A percentile compares a stretch with the other conserved stretches of the same genome.
Conservation (phyloP, 2,329 filamentous ascomycete species). For the Trichoderma polysporum region DNA sequence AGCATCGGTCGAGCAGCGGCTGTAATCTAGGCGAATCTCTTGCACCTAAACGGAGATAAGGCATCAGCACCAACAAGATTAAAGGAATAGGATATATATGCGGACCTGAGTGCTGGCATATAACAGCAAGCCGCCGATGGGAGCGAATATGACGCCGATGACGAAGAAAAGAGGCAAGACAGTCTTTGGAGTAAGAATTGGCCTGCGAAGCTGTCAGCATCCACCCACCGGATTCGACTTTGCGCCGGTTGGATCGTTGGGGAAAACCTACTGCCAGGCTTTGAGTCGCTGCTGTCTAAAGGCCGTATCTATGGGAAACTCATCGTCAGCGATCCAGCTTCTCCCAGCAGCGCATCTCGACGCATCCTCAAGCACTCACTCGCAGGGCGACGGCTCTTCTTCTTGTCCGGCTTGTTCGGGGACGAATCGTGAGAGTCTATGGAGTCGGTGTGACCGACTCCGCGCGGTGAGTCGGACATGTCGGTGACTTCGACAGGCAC, state of each 20-base stretch:
- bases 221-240: constrained; percentile 19
- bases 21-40: constrained; percentile 90
- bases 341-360: constrained; percentile 2
- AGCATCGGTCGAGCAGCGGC: constrained; percentile 65
- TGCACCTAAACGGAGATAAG: constrained; percentile 61
- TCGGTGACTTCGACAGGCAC: constrained; percentile 28
- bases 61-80: constrained; percentile 17
- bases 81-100: neutral
- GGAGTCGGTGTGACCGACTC: constrained; percentile 50
- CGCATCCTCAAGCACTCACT: constrained; percentile 59
- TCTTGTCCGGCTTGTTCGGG: constrained; percentile 64
- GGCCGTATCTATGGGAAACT: constrained; percentile 69
- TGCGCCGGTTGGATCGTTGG: neutral
- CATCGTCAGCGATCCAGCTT: neutral
- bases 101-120: constrained; percentile 79
- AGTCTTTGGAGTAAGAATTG: constrained; percentile 92
- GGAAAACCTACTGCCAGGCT: constrained; percentile 87
- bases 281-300: constrained; percentile 96
- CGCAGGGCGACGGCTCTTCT: constrained; percentile 87
- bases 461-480: constrained; percentile 51
- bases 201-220: constrained; percentile 56
- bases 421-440: constrained; percentile 55
- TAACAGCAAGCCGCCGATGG: constrained; percentile 82
- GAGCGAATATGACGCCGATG: constrained; percentile 88
- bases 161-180: constrained; percentile 88